These are phyloP conservation scores for Schizochytrium sp. DNA, from an alignment of 108 stramenopile genomes.

Conservation along the genomic window DNA sequence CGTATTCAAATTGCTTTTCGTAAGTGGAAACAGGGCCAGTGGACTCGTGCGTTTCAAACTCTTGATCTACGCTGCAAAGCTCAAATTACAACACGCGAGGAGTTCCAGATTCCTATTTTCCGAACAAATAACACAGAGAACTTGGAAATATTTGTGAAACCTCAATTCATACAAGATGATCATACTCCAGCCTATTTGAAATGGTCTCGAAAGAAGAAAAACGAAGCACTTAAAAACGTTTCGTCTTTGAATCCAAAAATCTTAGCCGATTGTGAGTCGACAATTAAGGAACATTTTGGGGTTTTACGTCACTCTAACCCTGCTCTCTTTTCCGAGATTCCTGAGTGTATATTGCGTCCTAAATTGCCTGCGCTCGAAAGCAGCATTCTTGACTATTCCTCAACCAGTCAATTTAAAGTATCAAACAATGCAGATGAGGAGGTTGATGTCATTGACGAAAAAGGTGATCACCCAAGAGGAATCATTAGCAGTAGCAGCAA, in stretches of 20 bases:
- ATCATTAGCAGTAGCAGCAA: no score
- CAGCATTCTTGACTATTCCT: background rate
- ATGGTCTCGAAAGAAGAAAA: background rate
- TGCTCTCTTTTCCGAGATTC: background rate
- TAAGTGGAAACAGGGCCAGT: constrained; percentile 18
- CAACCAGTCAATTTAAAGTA: background rate
- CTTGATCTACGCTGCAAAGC: constrained; percentile 20
- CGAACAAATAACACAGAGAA: background rate
- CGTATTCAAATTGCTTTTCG: constrained; percentile 31
- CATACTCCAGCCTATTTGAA: background rate
- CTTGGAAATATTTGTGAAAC: background rate
- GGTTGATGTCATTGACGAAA: no score
- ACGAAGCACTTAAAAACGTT: background rate
- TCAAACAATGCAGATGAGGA: background rate
- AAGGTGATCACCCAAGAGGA: no score
- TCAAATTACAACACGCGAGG: background rate
- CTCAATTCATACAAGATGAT: background rate
- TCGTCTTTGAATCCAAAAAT: background rate
- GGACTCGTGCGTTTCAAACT: constrained; percentile 3
- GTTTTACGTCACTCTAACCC: background rate
- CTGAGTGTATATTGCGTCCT: background rate
- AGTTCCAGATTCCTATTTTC: background rate
- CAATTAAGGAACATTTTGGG: background rate
- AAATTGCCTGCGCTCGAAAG: background rate
- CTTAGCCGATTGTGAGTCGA: background rate